Base-by-base conservation (phyloP, 2,329 filamentous ascomycete genomes). In the Trichophyton mentagrophytes region DNA sequence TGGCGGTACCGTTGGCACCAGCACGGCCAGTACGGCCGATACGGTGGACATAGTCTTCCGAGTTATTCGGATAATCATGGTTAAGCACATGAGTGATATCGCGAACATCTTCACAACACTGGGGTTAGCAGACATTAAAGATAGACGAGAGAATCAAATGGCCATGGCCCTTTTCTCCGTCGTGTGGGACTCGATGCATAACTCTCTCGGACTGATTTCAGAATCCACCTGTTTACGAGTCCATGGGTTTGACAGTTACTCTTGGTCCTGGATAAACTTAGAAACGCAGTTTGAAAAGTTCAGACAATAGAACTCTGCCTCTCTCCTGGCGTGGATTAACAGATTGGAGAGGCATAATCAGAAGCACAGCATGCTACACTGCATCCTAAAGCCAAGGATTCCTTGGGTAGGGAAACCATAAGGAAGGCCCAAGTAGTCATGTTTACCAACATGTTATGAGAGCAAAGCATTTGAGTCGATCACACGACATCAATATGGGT, bases 51-150 rank as follows among this genome's bases (percentile, higher is more conserved):
- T 86, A 86, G 70, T 86, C 83, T 74, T 86, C 83, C 69, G 83
- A 85, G 74, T 86, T 97, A 82, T 97, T 97, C 76, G 92, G 92
- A 79, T 97, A 97, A 77, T 97, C 93, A 89, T 97, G 96, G 86
- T 97, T 97, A 80, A 99, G 84, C 79, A 99, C 93, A 81, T 99
- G 93, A 79, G 93, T 97, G 81, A 99, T 99, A 84, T 99, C 95
- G 80, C 91, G 92, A 82, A 99, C 93, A 88, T 99, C 93, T 97
- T 96, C 74, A 79, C 72, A 80, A 76, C 79, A 74, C 82, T 77
- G 64, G 65, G 64, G 88, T 95, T 95, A 95, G 90, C 84, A 84
- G 75, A 72, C 71, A 77, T 80, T 55, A 82, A 80, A 77, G 79
- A 79, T 80, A 71, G 70, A 72, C 69, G 72, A 64, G 60, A 67